Conservation (phyloP, 202 grass and related monocot species). For the Dendrocalamus latiflorus region DNA sequence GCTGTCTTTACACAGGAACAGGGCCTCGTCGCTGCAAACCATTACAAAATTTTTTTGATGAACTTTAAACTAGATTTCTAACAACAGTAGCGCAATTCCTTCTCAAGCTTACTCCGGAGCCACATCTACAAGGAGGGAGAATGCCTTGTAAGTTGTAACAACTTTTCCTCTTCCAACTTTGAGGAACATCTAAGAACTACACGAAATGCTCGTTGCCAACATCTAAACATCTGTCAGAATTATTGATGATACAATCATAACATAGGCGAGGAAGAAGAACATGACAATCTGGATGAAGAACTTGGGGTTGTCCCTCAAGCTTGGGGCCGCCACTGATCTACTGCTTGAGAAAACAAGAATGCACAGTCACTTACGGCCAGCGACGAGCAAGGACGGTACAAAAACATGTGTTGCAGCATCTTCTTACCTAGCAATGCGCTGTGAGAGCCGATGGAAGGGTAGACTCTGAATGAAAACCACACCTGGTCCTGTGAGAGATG, state of each 20-base stretch:
- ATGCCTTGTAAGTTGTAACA: slow-evolving; percentile 19
- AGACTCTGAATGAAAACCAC: slow-evolving; percentile 96
- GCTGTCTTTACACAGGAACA: slow-evolving; percentile 18
- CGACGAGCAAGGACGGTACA: neutral
- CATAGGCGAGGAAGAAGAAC: slow-evolving; percentile 92
- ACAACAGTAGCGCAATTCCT: slow-evolving; percentile 11
- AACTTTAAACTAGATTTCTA: slow-evolving; percentile 33
- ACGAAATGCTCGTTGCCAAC: neutral
- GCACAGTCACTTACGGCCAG: neutral
- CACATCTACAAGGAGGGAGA: slow-evolving; percentile 33
- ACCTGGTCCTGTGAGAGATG: slow-evolving; percentile 78
- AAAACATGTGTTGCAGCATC: neutral
- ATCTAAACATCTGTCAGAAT: slow-evolving; percentile 91
- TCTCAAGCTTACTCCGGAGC: neutral
- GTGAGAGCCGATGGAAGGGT: slow-evolving; percentile 73
- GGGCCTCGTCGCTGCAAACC: neutral
- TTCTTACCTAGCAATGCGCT: slow-evolving; percentile 87
- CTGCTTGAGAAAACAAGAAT: slow-evolving; percentile 33
- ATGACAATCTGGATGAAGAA: slow-evolving; percentile 91
- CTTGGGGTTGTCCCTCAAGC: slow-evolving; percentile 93
- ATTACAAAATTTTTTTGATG: neutral
- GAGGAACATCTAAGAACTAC: slow-evolving; percentile 16
- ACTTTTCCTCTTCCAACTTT: slow-evolving; percentile 17
- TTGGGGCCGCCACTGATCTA: slow-evolving; percentile 69
- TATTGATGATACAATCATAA: slow-evolving; percentile 98